Percentiles rank a stretch among this genome's conserved stretches.
These are phyloP conservation scores for Platanthera guangdongensis DNA, from an alignment of 106 monocot genomes.

Conservation along the genomic window DNA sequence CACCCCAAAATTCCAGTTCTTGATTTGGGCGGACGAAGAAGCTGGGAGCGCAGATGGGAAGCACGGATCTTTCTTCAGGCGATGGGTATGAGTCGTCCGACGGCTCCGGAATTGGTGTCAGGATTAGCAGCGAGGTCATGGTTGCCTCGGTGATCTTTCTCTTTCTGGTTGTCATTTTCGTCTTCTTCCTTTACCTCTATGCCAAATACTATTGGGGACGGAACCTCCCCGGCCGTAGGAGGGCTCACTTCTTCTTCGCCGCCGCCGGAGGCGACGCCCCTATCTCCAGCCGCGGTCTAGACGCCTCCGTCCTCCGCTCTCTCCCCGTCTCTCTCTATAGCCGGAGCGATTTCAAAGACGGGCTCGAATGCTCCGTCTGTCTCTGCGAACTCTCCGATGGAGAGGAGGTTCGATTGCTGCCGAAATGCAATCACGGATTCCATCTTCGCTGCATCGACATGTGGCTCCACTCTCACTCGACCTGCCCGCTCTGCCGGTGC, in stretches of 20 bases:
- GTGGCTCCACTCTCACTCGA: slow-evolving; percentile 37
- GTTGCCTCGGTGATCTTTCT: slow-evolving; percentile 24
- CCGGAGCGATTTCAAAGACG: not conserved
- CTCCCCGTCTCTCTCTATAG: slow-evolving; percentile 13
- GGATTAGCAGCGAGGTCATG: slow-evolving; percentile 21
- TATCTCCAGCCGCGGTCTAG: slow-evolving; percentile 12
- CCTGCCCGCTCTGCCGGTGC: slow-evolving; percentile 45
- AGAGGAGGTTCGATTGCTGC: slow-evolving; percentile 32
- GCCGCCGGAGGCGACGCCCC: not conserved
- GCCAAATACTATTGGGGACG: slow-evolving; percentile 12
- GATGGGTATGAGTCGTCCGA: not conserved
- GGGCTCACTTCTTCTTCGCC: slow-evolving; percentile 1
- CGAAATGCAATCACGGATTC: slow-evolving; percentile 42
- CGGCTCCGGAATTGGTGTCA: not conserved
- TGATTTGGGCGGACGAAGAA: too few relatives aligned
- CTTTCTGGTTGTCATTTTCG: slow-evolving; percentile 24
- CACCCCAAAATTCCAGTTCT: too few relatives aligned
- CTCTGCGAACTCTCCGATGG: slow-evolving; percentile 21
- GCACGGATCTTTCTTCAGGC: not conserved
- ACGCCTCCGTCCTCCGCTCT: slow-evolving; percentile 11
- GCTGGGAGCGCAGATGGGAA: not conserved
- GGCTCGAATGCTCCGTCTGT: slow-evolving; percentile 27
- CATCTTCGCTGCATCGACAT: slow-evolving; percentile 48
- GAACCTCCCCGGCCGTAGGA: not conserved
- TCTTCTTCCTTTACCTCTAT: slow-evolving; percentile 32